These are phyloP conservation scores for Cercospora sesami DNA, from an alignment of 2,329 filamentous ascomycete species.

Conservation along the genomic window DNA sequence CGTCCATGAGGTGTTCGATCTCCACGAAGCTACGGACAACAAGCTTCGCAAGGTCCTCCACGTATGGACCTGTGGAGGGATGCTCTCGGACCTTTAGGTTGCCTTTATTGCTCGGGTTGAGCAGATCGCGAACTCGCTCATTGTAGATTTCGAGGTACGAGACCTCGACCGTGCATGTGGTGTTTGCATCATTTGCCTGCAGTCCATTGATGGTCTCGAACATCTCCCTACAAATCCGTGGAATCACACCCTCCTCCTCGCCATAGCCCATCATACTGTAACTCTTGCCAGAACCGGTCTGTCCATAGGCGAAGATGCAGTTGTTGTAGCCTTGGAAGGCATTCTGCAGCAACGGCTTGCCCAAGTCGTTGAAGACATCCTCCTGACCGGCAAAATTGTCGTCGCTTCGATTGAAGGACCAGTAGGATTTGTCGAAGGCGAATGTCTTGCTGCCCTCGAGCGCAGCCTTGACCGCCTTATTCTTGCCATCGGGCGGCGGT, in stretches of 20 bases:
- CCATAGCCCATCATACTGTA: constrained; percentile 99
- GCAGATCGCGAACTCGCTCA: constrained; percentile 88
- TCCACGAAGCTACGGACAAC: constrained; percentile 91
- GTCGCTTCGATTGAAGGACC: constrained; percentile 87
- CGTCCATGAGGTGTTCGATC: constrained; percentile 97
- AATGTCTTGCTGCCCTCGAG: constrained; percentile 75
- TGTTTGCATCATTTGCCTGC: constrained; percentile 68
- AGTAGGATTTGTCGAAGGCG: constrained; percentile 96
- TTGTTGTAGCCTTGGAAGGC: constrained; percentile 99
- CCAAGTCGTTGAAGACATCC: constrained; percentile 82
- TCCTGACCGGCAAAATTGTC: constrained; percentile 86
- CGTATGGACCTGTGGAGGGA: constrained; percentile 94
- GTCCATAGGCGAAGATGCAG: constrained; percentile 98
- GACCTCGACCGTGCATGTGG: constrained; percentile 91
- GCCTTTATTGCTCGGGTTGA: constrained; percentile 93
- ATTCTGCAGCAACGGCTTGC: constrained; percentile 90
- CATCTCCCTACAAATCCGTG: constrained; percentile 96
- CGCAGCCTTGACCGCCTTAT: constrained; percentile 66
- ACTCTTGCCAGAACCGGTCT: constrained; percentile 97
- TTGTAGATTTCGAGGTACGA: constrained; percentile 99
- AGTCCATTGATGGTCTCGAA: constrained; percentile 78
- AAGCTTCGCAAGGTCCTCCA: constrained; percentile 94
- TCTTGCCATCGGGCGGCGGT: constrained; percentile 61
- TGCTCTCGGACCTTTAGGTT: constrained; percentile 97
- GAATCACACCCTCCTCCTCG: constrained; percentile 91